phyloP scores from a whole-genome alignment of 306 rosid species.

The Cicer bijugum region DNA sequence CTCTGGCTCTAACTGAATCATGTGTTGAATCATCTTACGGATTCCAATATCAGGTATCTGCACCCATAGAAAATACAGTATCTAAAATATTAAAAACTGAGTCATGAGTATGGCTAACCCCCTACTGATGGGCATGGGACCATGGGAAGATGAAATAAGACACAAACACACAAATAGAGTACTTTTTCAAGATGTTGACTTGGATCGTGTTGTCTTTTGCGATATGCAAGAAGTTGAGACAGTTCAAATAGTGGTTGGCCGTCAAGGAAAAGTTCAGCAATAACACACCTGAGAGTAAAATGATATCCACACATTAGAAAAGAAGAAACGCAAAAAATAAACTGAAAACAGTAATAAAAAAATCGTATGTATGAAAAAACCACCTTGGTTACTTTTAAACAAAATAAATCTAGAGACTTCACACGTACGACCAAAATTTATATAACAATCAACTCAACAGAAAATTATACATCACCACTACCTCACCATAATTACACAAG shows the following conservation, averaged over 20 bases:
- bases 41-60: constrained; percentile 94
- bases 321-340: not conserved
- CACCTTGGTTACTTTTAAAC: constrained; percentile 8
- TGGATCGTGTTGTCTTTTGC: constrained; percentile 97
- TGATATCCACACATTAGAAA: constrained; percentile 41
- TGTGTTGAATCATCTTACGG: constrained; percentile 90
- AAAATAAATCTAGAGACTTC: constrained; percentile 28
- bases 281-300: constrained; percentile 78
- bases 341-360: constrained; percentile 23
- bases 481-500: constrained; percentile 32
- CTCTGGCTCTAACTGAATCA: constrained; percentile 95
- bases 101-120: constrained; percentile 11
- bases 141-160: constrained; percentile 20
- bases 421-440: constrained; percentile 13
- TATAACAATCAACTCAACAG: constrained; percentile 26
- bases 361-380: not conserved
- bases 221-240: constrained; percentile 96
- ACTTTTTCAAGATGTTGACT: constrained; percentile 95
- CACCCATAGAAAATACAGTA: constrained; percentile 44
- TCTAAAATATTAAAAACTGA: constrained; percentile 22
- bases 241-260: constrained; percentile 96
- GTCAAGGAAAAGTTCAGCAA: constrained; percentile 98
- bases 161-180: constrained; percentile 34
- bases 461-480: constrained; percentile 36
- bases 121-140: not conserved